Evolutionary conservation across 805 yeast species (phyloP), one percentile per base, ranked within the genome.

Genomic region (Kodamaea neixiangensis): DNA sequence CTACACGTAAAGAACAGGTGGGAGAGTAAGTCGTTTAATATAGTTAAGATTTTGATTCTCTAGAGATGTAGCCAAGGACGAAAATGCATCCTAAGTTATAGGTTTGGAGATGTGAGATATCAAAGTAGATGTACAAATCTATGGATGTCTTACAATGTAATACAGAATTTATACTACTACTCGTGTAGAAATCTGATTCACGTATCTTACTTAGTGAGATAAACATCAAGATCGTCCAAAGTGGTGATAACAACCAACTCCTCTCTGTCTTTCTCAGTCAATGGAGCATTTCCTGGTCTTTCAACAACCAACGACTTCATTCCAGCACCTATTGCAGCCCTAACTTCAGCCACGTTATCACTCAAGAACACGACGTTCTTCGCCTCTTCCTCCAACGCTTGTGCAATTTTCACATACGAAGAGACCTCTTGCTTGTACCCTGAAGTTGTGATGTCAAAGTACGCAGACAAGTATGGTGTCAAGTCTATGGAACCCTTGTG

Each of bases 391-490:
- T 69, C 71, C 15, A 86, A 78, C 19, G 61, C 69, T 9, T 63
- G 52, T 7, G 78, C 59, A 20, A 92, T 93, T 29, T 65, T 78
- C 7, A 45, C 56, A 63, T 92, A 92, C 14, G 96, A 86, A 7
- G 58, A 45, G 0, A 65, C 22, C 18, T 80, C 86, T 14, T 69
- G 74, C 63, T 92, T 92, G 54, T 75, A 79, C 0, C 98, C 97
- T 1, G 90, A 81, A 7, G 91, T 89, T 33, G 83, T 83, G 29
- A 96, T 90, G 67, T 92, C 98, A 63, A 82, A 92, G 68, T 90
- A 92, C 13, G 86, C 96, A 5, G 71, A 53, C 17, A 92, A 62
- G 18, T 65, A 64, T 1, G 67, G 64, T 40, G 80, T 86, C 60
- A 89, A 65, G 64, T 87, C 88, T 10, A 67, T 52, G 19, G 71